Base-by-base conservation (phyloP, 805 yeast genomes). In the Soucietia sequanensis region DNA sequence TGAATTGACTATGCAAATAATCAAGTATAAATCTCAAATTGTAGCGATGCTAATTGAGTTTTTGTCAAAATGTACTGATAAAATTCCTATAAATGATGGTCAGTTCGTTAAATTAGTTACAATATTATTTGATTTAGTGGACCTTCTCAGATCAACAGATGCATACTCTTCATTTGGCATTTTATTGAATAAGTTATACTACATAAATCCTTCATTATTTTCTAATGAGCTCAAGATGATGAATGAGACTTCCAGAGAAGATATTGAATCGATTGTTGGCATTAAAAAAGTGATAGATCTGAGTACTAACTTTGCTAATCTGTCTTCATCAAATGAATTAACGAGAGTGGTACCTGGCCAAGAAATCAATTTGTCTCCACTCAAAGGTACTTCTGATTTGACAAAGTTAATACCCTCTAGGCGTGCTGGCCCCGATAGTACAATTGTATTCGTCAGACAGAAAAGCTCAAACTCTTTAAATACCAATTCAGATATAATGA, bases 1-100 rank as follows among this genome's bases (percentile, higher is more conserved):
- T 19, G 56, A 51, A 13, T 50, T 65, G 38, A 51, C 63, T 4
- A 60, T 59, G 56, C 75, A 66, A 41, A 47, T 65, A 7, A 60
- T 65, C 16, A 56, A 58, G 27, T 54, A 42, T 38, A 65, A 65
- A 35, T 44, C 55, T 8, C 49, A 39, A 2, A 54, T 68, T 11
- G 45, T 60, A 14, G 34, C 39, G 10, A 52, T 47, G 49, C 39
- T 65, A 6, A 49, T 63, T 27, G 48, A 44, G 11, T 52, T 64
- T 15, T 50, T 66, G 34, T 30, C 38, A 11, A 33, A 41, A n/a
- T 53, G 60, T 1, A 44, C 56, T 18, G 50, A 58, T 9, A 49
- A 48, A 34, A 50, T 63, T 18, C 68, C 72, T 0, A 60, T 68
- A 4, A 52, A 56, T 24, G 70, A 65, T 43, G 52, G 48, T 12